phyloP scores from a whole-genome alignment of 2,329 filamentous ascomycete species.

The Verticillium alfalfae region DNA sequence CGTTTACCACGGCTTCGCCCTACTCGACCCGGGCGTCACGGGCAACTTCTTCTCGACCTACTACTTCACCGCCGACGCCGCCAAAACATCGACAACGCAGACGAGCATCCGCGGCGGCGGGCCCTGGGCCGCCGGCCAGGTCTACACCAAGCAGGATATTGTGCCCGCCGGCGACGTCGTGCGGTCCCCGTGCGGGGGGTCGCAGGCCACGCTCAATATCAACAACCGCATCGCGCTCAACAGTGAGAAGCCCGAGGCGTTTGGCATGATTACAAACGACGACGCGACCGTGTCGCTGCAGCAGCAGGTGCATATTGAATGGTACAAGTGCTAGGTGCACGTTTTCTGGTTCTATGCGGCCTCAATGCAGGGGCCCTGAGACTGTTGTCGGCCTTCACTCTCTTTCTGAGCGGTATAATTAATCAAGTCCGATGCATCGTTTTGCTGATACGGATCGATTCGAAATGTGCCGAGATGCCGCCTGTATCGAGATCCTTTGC shows the following conservation, averaged over 20 bases:
- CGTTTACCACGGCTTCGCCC: conserved; percentile 27
- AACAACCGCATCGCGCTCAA: conserved; percentile 39
- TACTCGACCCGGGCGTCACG: conserved; percentile 23
- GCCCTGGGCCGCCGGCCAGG: conserved; percentile 21
- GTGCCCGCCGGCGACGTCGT: conserved; percentile 24
- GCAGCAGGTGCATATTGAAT: conserved; percentile 36
- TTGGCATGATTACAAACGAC: conserved; percentile 36
- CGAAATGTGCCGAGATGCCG: too few relatives aligned
- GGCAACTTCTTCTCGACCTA: conserved; percentile 28
- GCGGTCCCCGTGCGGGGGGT: conserved; percentile 24
- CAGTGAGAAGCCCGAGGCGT: conserved; percentile 26
- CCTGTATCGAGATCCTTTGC: too few relatives aligned
- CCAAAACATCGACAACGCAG: conserved; percentile 23
- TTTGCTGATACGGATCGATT: neutral
- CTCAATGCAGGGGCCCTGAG: neutral
- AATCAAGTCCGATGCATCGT: neutral
- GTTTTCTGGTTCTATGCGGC: neutral
- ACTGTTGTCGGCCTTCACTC: neutral
- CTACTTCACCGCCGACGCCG: conserved; percentile 26
- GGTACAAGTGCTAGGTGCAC: conserved; percentile 16
- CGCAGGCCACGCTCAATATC: conserved; percentile 31
- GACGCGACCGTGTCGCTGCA: conserved; percentile 38
- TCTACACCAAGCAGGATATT: conserved; percentile 27
- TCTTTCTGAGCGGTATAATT: neutral
- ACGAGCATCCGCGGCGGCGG: conserved; percentile 24